A percentile compares a stretch with the other conserved stretches of the same genome.
Evolutionary conservation across 768 basidiomycete genomes (phyloP).

Genomic region (Termitomyces sp.): DNA sequence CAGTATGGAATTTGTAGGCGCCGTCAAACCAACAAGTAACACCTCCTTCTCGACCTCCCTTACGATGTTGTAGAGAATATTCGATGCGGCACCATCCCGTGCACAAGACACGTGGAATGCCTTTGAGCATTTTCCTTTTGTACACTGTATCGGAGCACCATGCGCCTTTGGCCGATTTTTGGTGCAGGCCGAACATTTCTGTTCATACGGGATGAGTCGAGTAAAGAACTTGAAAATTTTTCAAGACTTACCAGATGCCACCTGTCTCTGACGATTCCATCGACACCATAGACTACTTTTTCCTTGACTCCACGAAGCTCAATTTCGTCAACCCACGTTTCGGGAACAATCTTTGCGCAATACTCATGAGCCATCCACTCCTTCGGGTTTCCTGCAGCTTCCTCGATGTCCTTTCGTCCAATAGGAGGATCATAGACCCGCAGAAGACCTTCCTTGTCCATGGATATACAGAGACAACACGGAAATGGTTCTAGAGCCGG

Average conservation of each 20-base stretch:
- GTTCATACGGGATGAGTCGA: conserved; percentile 1
- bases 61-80: conserved; percentile 60
- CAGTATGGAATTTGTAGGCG: conserved; percentile 12
- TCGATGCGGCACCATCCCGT: conserved; percentile 46
- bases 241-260: conserved; percentile 81
- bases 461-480: conserved; percentile 68
- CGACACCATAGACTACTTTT: conserved; percentile 76
- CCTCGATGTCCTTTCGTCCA: conserved; percentile 50
- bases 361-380: conserved; percentile 77
- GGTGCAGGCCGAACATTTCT: conserved; percentile 93
- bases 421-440: conserved; percentile 68
- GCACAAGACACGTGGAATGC: conserved; percentile 96
- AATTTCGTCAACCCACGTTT: conserved; percentile 86
- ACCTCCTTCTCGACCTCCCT: conserved; percentile 82
- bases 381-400: conserved; percentile 43
- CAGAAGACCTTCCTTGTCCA: conserved; percentile 51
- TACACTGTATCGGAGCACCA: conserved; percentile 88
- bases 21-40: conserved; percentile 50
- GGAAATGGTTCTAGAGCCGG: conserved; percentile 60
- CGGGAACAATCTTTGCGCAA: conserved; percentile 82
- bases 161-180: conserved; percentile 65
- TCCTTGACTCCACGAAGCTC: conserved; percentile 44
- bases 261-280: conserved; percentile 84
- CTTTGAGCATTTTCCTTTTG: conserved; percentile 90
- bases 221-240: neutral